Conservation (phyloP, 345 rosid genomes). For the Syzygium aromaticum region DNA sequence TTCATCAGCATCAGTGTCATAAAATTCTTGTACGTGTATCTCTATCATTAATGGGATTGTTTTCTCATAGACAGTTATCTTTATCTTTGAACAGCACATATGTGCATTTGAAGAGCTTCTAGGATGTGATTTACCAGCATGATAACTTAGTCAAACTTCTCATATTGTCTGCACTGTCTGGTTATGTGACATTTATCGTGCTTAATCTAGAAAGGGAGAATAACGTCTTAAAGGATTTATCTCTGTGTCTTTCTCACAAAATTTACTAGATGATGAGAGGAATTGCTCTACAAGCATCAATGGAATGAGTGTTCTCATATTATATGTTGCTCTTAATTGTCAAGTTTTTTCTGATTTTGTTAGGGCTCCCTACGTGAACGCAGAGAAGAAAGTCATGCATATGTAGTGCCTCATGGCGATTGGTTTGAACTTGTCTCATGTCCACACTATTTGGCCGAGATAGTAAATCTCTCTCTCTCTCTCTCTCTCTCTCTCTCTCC, state of each 20-base stretch:
- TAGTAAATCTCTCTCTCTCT: conserved; percentile 27
- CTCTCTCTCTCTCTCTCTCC: neutral
- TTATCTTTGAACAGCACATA: neutral
- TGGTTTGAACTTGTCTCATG: conserved; percentile 78
- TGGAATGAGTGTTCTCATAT: neutral
- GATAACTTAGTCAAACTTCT: conserved; percentile 44
- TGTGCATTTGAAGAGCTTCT: neutral
- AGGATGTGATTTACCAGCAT: neutral
- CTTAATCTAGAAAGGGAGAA: neutral
- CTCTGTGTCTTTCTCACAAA: neutral
- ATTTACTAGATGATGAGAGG: neutral
- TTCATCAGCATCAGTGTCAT: conserved; percentile 61
- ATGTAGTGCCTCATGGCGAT: conserved; percentile 59
- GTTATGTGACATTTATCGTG: neutral
- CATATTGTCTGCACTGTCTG: neutral
- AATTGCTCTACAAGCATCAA: neutral
- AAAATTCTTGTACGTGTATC: conserved; percentile 42
- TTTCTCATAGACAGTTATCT: neutral
- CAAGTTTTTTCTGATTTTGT: neutral
- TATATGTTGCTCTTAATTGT: neutral
- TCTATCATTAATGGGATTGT: neutral
- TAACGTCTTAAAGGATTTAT: neutral
- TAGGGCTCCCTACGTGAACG: conserved; percentile 48
- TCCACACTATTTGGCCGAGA: conserved; percentile 79
- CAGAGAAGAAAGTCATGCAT: conserved; percentile 22